phyloP scores from a whole-genome alignment of 164 flowering plant genomes.

The Aristolochia fimbriata region DNA sequence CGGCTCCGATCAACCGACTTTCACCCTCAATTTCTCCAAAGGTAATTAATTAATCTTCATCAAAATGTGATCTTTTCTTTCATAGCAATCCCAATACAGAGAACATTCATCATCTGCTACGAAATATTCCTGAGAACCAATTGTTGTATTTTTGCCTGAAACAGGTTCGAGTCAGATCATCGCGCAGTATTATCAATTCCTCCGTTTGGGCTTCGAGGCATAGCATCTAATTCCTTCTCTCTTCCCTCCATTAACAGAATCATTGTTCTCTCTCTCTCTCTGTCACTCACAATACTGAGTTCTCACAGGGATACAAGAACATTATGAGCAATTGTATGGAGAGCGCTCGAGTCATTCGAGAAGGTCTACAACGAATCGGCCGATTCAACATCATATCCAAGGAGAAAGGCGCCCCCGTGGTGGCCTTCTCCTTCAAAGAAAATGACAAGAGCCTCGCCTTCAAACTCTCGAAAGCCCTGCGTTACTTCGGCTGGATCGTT shows the following conservation, averaged over 20 bases:
- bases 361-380: slow-evolving; percentile 27
- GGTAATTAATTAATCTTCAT: not conserved
- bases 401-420: slow-evolving; percentile 29
- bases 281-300: not conserved
- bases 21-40: slow-evolving; percentile 27
- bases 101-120: not conserved
- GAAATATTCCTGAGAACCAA: not conserved
- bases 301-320: too few relatives aligned
- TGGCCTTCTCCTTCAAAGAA: slow-evolving; percentile 32
- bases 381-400: slow-evolving; percentile 26
- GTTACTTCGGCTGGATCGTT: slow-evolving; percentile 33
- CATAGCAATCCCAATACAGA: not conserved
- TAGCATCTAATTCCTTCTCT: not conserved
- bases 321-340: slow-evolving; percentile 2
- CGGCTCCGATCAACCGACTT: slow-evolving; percentile 24
- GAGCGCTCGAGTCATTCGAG: slow-evolving; percentile 19
- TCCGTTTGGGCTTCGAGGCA: slow-evolving; percentile 32
- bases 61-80: not conserved
- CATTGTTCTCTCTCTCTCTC: not conserved
- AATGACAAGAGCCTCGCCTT: slow-evolving; percentile 16
- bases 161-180: slow-evolving; percentile 19
- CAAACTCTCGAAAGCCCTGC: slow-evolving; percentile 22
- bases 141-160: not conserved
- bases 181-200: slow-evolving; percentile 20
- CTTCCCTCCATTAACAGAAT: slow-evolving; percentile 5